Percentiles rank a stretch among this genome's conserved stretches.
Evolutionary conservation across 208 protist species (phyloP).

Genomic region (Kentomonas sorsogonicus): DNA sequence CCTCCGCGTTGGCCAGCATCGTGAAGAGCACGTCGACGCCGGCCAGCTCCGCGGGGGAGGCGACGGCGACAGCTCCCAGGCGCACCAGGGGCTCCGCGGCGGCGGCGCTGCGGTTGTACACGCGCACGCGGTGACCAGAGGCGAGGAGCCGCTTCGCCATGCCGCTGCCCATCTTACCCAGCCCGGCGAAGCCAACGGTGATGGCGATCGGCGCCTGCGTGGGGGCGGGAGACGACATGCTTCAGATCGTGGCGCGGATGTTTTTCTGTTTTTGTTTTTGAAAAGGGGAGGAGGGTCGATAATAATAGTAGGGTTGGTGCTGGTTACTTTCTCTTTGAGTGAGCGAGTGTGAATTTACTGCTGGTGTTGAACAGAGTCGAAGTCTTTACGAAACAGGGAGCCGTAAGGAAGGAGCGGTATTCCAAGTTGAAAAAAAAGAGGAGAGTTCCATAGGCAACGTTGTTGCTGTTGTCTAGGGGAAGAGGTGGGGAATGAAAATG

Average conservation of each 20-base stretch:
- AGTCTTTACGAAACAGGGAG: no score
- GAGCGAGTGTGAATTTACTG: no score
- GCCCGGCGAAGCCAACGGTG: slow-evolving; percentile 19
- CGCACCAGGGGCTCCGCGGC: slow-evolving; percentile 12
- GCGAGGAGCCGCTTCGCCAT: slow-evolving; percentile 19
- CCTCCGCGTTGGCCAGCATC: slow-evolving; percentile 22
- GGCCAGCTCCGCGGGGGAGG: slow-evolving; percentile 12
- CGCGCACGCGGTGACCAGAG: slow-evolving; percentile 15
- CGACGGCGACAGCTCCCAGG: slow-evolving; percentile 11
- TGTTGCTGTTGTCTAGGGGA: no score
- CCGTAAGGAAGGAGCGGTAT: no score
- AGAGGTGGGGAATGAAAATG: neutral
- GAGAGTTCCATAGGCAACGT: no score
- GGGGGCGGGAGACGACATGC: no score
- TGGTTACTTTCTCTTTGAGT: no score
- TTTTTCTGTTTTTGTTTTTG: no score
- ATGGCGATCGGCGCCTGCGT: no score
- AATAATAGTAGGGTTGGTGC: neutral
- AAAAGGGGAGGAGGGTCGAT: no score
- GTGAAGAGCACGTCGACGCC: slow-evolving; percentile 25
- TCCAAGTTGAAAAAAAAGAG: no score
- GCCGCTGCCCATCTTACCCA: slow-evolving; percentile 26
- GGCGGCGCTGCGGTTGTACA: slow-evolving; percentile 26
- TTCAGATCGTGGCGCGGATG: neutral
- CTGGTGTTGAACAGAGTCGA: no score